Evolutionary conservation across 2,329 filamentous ascomycete species (phyloP), one percentile per base, ranked within the genome.

Genomic region (Alternaria hordeiaustralica): DNA sequence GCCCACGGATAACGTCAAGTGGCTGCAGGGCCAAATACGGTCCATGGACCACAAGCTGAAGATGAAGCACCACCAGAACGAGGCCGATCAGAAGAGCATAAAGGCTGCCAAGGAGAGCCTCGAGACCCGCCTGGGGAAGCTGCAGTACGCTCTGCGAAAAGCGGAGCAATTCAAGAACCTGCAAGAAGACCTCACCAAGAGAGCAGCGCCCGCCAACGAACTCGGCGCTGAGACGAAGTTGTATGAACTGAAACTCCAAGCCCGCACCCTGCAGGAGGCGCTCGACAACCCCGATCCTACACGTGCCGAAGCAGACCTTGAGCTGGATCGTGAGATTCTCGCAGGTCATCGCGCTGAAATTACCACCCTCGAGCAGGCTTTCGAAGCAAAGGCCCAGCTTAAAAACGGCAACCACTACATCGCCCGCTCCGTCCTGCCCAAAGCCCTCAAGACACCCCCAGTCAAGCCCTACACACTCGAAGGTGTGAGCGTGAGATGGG

Each of bases 401-500:
- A 55, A 70, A 26, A 44, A 55, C 12, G 10, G 26, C 26, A 63
- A 72, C 44, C 70, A 76, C 63, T 64, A 67, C 62, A 68, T 75
- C 20, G 62, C 66, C 2, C 73, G 71, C 45, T 73, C 71, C 44
- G 66, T 76, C 8, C 70, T 77, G 2, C 75, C 73, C 4, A 58
- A 62, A 2, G 45, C 56, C 0, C 60, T 71, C n/a, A 71, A 65
- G 25, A 72, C 68, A 23, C 18, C 61, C 3, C 64, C 61, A 12
- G 69, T 70, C 26, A 65, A 55, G 13, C 71, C 72, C 12, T 78
- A 75, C 55, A 68, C 69, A 11, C 67, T 75, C 6, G 60, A 74
- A 5, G 71, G 67, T 28, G 68, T 80, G 3, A 63, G 57, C 13
- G 69, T 81, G 23, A 63, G 69, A 23, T 81, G 79, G 79, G 71